Evolutionary conservation across 345 rosid genomes (phyloP).

Genomic region (Trapa incisa): DNA sequence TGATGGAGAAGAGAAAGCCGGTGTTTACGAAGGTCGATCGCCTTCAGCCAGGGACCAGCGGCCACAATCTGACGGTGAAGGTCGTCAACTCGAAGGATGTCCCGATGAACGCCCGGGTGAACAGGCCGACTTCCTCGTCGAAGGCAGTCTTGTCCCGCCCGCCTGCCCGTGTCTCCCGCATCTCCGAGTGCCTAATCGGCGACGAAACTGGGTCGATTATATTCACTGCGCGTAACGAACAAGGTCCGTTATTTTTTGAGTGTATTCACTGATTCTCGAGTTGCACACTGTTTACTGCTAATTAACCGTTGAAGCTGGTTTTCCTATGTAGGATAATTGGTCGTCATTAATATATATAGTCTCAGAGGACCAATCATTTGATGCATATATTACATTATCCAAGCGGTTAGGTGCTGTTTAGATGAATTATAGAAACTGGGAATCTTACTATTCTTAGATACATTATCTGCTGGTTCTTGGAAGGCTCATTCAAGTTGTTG

Average conservation of each 20-base stretch:
- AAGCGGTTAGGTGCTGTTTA: background rate
- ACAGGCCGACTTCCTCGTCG: constrained; percentile 2
- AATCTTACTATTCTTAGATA: background rate
- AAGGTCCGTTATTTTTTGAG: constrained; percentile 22
- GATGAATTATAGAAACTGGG: background rate
- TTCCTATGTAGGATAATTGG: background rate
- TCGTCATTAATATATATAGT: too few relatives aligned
- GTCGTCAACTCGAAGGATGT: constrained; percentile 39
- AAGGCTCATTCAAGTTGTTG: background rate
- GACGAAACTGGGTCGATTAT: constrained; percentile 61
- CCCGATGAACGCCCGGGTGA: constrained; percentile 22
- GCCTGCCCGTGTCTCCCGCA: constrained; percentile 35
- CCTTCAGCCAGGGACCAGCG: constrained; percentile 51
- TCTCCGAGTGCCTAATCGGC: constrained; percentile 64
- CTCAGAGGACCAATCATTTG: background rate
- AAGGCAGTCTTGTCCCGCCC: constrained; percentile 22
- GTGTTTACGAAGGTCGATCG: constrained; percentile 55
- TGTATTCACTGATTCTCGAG: background rate
- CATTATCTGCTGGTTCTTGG: background rate
- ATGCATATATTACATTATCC: background rate
- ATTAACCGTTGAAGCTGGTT: background rate
- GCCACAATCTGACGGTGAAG: constrained; percentile 50
- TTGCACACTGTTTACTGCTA: background rate
- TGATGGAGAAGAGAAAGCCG: constrained; percentile 48
- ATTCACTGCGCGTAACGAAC: constrained; percentile 69